Conservation (phyloP, 169 alveolate genomes). For the Eimeria tenella region DNA sequence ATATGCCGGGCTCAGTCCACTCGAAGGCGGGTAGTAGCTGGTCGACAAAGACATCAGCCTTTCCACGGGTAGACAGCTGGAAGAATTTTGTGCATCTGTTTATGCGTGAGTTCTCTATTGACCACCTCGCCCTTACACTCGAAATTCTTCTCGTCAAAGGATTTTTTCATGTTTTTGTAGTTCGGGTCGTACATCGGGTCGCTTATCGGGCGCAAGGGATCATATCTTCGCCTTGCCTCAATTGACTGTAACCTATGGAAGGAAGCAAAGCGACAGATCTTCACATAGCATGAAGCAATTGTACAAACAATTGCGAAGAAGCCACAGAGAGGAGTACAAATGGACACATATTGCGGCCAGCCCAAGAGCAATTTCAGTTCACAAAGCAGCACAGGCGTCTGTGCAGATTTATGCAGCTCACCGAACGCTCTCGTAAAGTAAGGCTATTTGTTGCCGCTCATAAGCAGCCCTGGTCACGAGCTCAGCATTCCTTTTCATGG, state of each 20-base stretch:
- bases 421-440: conserved; percentile 59
- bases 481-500: conserved; percentile 38
- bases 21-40: too few species aligned
- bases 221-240: conserved; percentile 54
- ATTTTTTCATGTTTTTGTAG: conserved; percentile 53
- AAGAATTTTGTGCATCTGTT: conserved; percentile 58
- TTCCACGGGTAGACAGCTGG: conserved; percentile 52
- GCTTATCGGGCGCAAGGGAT: conserved; percentile 60
- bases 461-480: conserved; percentile 58
- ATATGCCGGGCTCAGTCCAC: too few species aligned
- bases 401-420: background rate
- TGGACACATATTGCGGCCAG: too few species aligned
- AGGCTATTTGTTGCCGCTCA: conserved; percentile 35
- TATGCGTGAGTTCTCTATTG: conserved; percentile 46
- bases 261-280: background rate
- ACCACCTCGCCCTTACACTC: conserved; percentile 65
- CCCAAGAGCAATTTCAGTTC: too few species aligned
- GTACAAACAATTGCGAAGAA: background rate
- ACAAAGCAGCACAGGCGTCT: too few species aligned
- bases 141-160: conserved; percentile 38
- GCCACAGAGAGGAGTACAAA: background rate
- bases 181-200: conserved; percentile 53
- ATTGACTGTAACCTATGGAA: conserved; percentile 52
- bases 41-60: background rate
- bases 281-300: background rate